Conservation (phyloP, 139 green algal genomes). For the Chlorella sp. region DNA sequence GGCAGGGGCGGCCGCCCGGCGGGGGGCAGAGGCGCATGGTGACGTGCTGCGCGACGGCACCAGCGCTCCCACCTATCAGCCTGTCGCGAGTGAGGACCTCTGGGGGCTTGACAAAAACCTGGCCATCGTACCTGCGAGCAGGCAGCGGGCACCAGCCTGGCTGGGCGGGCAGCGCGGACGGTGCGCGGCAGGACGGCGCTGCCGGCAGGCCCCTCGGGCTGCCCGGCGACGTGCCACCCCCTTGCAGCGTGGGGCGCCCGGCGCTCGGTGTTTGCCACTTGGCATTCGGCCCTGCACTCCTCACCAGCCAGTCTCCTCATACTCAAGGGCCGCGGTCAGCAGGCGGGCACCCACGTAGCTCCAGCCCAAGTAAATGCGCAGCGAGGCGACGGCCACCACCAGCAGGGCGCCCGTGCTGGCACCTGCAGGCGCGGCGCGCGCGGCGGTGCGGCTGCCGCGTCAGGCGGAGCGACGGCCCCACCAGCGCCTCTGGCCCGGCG, state of each 20-base stretch:
- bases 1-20: too few species aligned
- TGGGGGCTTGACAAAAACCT: conserved; percentile 82
- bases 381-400: conserved; percentile 69
- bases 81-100: conserved; percentile 85
- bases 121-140: conserved; percentile 67
- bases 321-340: conserved; percentile 80
- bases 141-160: not conserved
- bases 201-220: not conserved
- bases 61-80: conserved; percentile 70
- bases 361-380: conserved; percentile 93
- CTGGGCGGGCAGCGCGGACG: too few species aligned
- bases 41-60: not conserved
- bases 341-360: conserved; percentile 90
- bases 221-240: not conserved
- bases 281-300: not conserved
- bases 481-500: too few species aligned
- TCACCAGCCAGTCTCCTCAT: conserved; percentile 83
- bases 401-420: conserved; percentile 55
- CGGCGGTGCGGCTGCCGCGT: too few species aligned
- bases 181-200: not conserved
- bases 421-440: too few species aligned
- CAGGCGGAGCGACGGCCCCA: too few species aligned
- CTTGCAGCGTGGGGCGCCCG: not conserved
- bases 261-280: not conserved
- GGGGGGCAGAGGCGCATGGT: too few species aligned